Evolutionary conservation across 768 basidiomycete species (phyloP).

Genomic region (Cyclocybe aegerita): DNA sequence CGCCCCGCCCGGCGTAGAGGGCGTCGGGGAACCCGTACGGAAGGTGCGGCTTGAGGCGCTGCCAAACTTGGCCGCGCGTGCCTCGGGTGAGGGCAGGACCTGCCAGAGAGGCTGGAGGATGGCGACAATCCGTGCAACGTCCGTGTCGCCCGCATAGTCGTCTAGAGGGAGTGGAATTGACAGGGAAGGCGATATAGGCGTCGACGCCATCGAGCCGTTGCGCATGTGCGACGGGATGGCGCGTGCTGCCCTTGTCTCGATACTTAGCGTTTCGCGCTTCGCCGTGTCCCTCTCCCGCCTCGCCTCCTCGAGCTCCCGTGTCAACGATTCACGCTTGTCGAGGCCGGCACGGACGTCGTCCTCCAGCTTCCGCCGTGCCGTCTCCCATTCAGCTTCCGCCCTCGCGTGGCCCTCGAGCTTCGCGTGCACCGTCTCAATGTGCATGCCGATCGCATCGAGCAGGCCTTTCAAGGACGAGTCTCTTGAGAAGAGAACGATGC

Average conservation of each 20-base stretch:
- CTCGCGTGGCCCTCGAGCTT: conserved; percentile 42
- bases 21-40: conserved; percentile 49
- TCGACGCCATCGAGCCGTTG: conserved; percentile 12
- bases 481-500: conserved; percentile 52
- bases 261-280: conserved; percentile 35
- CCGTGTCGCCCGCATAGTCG: conserved; percentile 28
- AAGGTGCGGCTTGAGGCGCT: conserved; percentile 39
- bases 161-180: conserved; percentile 23
- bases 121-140: conserved; percentile 55
- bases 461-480: conserved; percentile 52
- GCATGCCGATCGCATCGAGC: conserved; percentile 45
- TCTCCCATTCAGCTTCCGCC: conserved; percentile 49
- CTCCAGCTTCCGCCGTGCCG: conserved; percentile 42
- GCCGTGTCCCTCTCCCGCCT: conserved; percentile 52
- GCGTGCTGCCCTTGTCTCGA: conserved; percentile 36
- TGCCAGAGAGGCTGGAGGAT: conserved; percentile 76
- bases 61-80: conserved; percentile 64
- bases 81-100: conserved; percentile 81
- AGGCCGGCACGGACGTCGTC: conserved; percentile 46
- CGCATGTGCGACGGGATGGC: conserved; percentile 22
- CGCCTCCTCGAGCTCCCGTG: conserved; percentile 53
- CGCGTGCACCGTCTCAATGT: conserved; percentile 48
- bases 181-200: conserved; percentile 11
- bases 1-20: conserved; percentile 21
- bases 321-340: conserved; percentile 46